Conservation (phyloP, 805 yeast genomes). For the Hanseniaspora valbyensis region DNA sequence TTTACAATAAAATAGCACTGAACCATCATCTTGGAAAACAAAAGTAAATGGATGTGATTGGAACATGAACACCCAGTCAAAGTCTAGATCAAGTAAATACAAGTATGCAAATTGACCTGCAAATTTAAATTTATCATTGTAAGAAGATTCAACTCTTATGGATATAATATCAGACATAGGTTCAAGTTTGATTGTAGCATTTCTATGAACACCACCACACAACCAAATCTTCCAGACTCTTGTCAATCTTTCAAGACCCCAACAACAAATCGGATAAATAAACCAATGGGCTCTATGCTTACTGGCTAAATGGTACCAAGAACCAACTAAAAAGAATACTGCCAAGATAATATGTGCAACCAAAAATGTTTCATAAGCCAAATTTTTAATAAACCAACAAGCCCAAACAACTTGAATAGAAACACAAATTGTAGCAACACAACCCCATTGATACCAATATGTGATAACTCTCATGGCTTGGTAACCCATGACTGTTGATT, state of each 20-base stretch:
- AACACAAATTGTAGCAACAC: constrained; percentile 30
- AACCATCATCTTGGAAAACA: constrained; percentile 22
- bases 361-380: constrained; percentile 39
- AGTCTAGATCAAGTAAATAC: constrained; percentile 10
- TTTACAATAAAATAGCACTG: constrained; percentile 35
- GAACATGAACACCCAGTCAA: constrained; percentile 34
- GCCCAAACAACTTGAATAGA: constrained; percentile 37
- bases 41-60: constrained; percentile 49
- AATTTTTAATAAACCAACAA: constrained; percentile 35
- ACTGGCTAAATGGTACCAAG: constrained; percentile 35
- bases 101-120: constrained; percentile 16
- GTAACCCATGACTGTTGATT: constrained; percentile 33
- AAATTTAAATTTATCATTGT: constrained; percentile 1
- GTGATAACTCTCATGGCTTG: constrained; percentile 31
- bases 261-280: constrained; percentile 48
- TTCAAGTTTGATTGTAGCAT: constrained; percentile 30
- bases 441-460: constrained; percentile 34
- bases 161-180: constrained; percentile 17
- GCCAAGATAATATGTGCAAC: constrained; percentile 38
- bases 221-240: constrained; percentile 44
- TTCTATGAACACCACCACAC: constrained; percentile 48
- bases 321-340: constrained; percentile 35
- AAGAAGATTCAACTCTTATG: constrained; percentile 16
- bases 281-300: constrained; percentile 42
- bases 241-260: constrained; percentile 57